phyloP scores from a whole-genome alignment of 768 basidiomycete species.

The Candolleomyces eurysporus region DNA sequence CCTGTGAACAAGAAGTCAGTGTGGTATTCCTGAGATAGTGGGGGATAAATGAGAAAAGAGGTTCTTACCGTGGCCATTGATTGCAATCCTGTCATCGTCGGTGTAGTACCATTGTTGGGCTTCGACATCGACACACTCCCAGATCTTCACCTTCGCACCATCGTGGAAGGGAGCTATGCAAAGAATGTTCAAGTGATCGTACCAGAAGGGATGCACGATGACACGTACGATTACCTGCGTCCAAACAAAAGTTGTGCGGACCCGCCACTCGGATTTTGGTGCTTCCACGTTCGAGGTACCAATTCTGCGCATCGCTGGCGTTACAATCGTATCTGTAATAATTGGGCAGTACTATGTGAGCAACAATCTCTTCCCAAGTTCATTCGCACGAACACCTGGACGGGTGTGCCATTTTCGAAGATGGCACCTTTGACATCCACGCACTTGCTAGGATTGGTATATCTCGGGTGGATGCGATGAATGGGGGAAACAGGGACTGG shows the following conservation, averaged over 20 bases:
- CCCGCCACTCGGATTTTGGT: constrained; percentile 13
- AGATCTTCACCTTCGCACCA: constrained; percentile 20
- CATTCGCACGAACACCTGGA: constrained; percentile 20
- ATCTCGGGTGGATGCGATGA: neutral
- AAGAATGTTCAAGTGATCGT: neutral
- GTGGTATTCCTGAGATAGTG: neutral
- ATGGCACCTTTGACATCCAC: constrained; percentile 20
- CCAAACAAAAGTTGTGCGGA: constrained; percentile 22
- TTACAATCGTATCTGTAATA: too few species aligned
- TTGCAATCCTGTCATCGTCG: constrained; percentile 9
- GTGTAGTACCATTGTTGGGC: constrained; percentile 19
- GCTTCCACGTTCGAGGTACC: too few species aligned
- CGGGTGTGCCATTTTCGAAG: constrained; percentile 18
- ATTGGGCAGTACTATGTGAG: neutral
- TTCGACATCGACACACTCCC: constrained; percentile 18
- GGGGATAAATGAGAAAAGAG: neutral
- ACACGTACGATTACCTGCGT: constrained; percentile 22
- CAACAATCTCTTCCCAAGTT: neutral
- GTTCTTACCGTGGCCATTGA: constrained; percentile 8
- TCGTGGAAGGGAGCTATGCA: constrained; percentile 13
- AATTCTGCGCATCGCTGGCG: too few species aligned
- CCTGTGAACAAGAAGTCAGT: neutral
- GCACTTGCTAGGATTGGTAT: constrained; percentile 14
- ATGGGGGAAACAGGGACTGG: neutral
- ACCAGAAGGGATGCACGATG: neutral